A percentile compares a stretch with the other conserved stretches of the same genome.
These are phyloP conservation scores for Nitzschia putrida DNA, from an alignment of 108 stramenopile genomes.

Conservation along the genomic window DNA sequence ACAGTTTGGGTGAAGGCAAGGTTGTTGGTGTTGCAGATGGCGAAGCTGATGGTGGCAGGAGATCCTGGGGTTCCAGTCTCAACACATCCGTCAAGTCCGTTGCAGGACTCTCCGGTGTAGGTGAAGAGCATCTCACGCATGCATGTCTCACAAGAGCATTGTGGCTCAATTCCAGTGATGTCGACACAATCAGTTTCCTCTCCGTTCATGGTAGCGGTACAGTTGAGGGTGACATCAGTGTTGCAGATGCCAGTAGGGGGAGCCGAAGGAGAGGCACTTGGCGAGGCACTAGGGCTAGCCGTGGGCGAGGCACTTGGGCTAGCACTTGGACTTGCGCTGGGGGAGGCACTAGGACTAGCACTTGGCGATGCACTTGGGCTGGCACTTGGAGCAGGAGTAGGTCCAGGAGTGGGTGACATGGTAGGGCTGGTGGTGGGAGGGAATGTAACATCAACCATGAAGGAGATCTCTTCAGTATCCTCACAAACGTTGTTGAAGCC, in stretches of 20 bases:
- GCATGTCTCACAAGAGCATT: conserved; percentile 27
- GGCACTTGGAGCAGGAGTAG: conserved; percentile 14
- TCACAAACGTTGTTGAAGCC: conserved; percentile 3
- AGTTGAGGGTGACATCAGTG: conserved; percentile 18
- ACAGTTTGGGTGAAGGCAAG: conserved; percentile 3
- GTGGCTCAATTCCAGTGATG: conserved; percentile 16
- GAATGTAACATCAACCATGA: not conserved
- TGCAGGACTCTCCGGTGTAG: conserved; percentile 29
- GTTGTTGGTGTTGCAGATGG: not conserved
- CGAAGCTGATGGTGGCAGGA: conserved; percentile 20
- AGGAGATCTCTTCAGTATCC: conserved; percentile 13
- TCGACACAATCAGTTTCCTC: conserved; percentile 12
- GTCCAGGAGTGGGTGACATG: conserved; percentile 15
- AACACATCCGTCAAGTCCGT: conserved; percentile 1
- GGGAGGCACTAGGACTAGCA: not conserved
- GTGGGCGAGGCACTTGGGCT: not conserved
- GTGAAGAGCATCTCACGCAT: conserved; percentile 24
- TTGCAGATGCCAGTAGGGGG: conserved; percentile 12
- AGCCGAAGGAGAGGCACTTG: conserved; percentile 10
- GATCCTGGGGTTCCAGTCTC: conserved; percentile 14
- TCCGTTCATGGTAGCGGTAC: conserved; percentile 7
- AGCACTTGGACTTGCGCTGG: not conserved
- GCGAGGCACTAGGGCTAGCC: not conserved
- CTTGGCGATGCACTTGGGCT: not conserved
- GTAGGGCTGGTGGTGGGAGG: conserved; percentile 4